These are phyloP conservation scores for Lasiodiplodia hormozganensis DNA, from an alignment of 2,329 filamentous ascomycete species.

Conservation along the genomic window DNA sequence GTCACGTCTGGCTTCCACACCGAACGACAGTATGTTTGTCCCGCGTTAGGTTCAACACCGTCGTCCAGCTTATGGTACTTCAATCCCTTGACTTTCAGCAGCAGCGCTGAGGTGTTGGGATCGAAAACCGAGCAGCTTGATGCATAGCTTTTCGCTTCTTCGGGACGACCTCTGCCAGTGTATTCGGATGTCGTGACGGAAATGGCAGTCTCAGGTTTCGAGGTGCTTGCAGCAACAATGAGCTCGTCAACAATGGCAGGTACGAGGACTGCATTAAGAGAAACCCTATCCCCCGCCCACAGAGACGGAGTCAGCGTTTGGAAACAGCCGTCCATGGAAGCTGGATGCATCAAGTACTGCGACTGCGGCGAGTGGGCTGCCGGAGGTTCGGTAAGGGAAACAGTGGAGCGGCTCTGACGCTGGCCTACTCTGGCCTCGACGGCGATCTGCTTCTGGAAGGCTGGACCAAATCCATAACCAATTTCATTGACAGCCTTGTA, in stretches of 20 bases:
- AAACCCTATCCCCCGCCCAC: slow-evolving; percentile 33
- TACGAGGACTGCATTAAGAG: slow-evolving; percentile 32
- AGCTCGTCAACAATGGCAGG: slow-evolving; percentile 36
- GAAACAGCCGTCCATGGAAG: slow-evolving; percentile 40
- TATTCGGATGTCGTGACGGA: slow-evolving; percentile 28
- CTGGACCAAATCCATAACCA: slow-evolving; percentile 35
- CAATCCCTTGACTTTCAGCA: slow-evolving; percentile 35
- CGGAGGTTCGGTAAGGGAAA: slow-evolving; percentile 32
- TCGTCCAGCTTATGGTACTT: slow-evolving; percentile 33
- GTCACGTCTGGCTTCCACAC: slow-evolving; percentile 37
- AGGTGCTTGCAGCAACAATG: slow-evolving; percentile 28
- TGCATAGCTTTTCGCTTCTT: slow-evolving; percentile 32
- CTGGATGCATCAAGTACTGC: slow-evolving; percentile 43
- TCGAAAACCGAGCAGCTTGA: slow-evolving; percentile 23
- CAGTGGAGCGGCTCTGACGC: slow-evolving; percentile 28
- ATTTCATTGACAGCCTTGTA: slow-evolving; percentile 34
- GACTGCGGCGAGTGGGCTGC: slow-evolving; percentile 36
- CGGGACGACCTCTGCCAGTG: slow-evolving; percentile 31
- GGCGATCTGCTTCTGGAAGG: slow-evolving; percentile 34
- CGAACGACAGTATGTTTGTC: slow-evolving; percentile 31
- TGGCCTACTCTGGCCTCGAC: slow-evolving; percentile 30
- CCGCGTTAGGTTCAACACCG: slow-evolving; percentile 29
- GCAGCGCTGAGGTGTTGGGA: slow-evolving; percentile 24
- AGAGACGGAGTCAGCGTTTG: slow-evolving; percentile 37
- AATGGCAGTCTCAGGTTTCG: not conserved